Evolutionary conservation across 2,329 filamentous ascomycete genomes (phyloP), one percentile per base, ranked within the genome.

Genomic region (Fusarium albidum): DNA sequence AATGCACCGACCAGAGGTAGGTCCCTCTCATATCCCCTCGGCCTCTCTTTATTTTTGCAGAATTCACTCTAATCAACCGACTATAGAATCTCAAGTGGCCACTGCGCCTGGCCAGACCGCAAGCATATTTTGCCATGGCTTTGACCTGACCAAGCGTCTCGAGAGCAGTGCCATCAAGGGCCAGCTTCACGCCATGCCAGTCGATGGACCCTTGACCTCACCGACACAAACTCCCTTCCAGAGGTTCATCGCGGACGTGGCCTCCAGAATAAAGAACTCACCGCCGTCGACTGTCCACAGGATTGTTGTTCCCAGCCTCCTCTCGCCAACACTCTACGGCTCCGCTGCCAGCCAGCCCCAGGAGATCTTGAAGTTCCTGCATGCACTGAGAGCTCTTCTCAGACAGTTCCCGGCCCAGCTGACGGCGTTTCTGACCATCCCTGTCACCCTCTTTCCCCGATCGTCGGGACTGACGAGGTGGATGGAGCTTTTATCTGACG

Each of bases 271-370:
- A 55, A 76, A 77, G 32, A 80, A 76, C 49, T 87, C 82, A 21
- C 75, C 85, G 1, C 76, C 85, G 2, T 79, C 81, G 9, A 83
- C 79, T 3, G 78, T 95, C 26, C 94, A 98, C 71, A 86, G 95
- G 39, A 79, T 98, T 31, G 78, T 97, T 38, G 80, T 98, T n/a
- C 94, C 95, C 0, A 88, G 84, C 48, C 80, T 98, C 9, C 83
- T 98, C 18, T 95, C 91, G 4, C 94, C 95, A n/a, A 88, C 90
- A 2, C 72, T 93, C 12, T 98, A 97, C 68, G 83, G 89, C 18
- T 80, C 89, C 3, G 79, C 84, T 21, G 80, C 86, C 38, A 86
- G 85, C 59, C 82, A 82, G n/a, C 92, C 94, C 1, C 77, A 87
- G 26, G 81, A 89, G 65, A 76, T 96, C 18, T 78, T 98, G 26